Conservation (phyloP, 176 grass and related monocot genomes). For the Canna indica region DNA sequence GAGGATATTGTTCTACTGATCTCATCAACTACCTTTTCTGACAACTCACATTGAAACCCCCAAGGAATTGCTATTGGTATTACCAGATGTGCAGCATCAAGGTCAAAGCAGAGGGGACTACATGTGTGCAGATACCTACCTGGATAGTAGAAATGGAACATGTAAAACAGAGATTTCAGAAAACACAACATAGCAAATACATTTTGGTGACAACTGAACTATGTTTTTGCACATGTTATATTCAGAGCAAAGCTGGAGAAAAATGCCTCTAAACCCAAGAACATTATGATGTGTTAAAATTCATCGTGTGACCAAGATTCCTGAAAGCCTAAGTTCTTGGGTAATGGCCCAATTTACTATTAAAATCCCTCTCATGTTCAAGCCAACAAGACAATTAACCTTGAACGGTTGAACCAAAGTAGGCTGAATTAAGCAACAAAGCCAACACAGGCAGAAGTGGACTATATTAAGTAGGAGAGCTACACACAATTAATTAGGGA, state of each 20-base stretch:
- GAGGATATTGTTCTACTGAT: slow-evolving; percentile 60
- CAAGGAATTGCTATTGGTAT: slow-evolving; percentile 56
- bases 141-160: not conserved
- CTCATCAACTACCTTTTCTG: slow-evolving; percentile 58
- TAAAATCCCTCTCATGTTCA: too few relatives aligned
- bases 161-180: not conserved
- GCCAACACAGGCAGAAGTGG: too few relatives aligned
- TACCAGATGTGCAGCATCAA: slow-evolving; percentile 35
- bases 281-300: too few relatives aligned
- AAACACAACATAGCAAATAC: not conserved
- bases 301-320: too few relatives aligned
- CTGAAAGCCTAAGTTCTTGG: too few relatives aligned
- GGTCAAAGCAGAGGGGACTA: slow-evolving; percentile 29
- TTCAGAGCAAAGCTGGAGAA: not conserved
- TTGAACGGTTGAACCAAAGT: too few relatives aligned
- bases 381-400: too few relatives aligned
- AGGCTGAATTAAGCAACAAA: too few relatives aligned
- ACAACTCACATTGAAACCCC: slow-evolving; percentile 72
- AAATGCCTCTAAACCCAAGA: not conserved
- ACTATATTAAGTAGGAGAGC: too few relatives aligned
- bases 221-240: not conserved
- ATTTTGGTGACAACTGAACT: too few relatives aligned
- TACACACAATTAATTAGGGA: too few relatives aligned
- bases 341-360: too few relatives aligned
- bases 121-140: slow-evolving; percentile 26